Conservation (phyloP, 1,284 basidiomycete species). For the Cryptococcus sp. region DNA sequence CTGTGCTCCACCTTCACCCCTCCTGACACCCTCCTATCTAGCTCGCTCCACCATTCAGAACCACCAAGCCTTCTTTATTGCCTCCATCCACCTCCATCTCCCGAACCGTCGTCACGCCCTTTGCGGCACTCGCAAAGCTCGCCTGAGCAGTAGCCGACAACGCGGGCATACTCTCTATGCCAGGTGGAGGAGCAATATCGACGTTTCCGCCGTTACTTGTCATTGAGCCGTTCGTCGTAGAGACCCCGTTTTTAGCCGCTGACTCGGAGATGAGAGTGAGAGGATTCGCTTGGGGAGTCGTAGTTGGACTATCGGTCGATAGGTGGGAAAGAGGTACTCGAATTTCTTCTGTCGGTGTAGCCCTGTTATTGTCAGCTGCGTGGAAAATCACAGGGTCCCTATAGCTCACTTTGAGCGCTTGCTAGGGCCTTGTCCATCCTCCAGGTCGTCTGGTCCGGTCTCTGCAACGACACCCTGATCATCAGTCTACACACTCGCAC, state of each 20-base stretch:
- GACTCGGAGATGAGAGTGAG: neutral
- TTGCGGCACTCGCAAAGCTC: conserved; percentile 37
- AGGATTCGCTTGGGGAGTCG: neutral
- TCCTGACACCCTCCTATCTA: too few species aligned
- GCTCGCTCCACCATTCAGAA: conserved; percentile 6
- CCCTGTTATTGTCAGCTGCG: conserved; percentile 8
- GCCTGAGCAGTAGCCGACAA: conserved; percentile 31
- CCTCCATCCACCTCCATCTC: conserved; percentile 9
- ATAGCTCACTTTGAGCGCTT: conserved; percentile 38
- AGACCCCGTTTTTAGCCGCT: neutral
- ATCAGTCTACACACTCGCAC: conserved; percentile 6
- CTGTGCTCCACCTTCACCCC: too few species aligned
- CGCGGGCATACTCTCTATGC: conserved; percentile 31
- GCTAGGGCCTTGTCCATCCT: conserved; percentile 34
- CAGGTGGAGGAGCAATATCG: conserved; percentile 32
- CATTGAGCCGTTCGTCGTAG: conserved; percentile 1
- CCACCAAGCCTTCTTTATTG: conserved; percentile 14
- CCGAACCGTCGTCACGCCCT: conserved; percentile 30
- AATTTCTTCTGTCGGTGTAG: conserved; percentile 15
- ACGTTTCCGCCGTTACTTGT: neutral
- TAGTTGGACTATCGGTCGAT: neutral
- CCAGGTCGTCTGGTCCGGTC: conserved; percentile 25
- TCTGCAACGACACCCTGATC: conserved; percentile 9
- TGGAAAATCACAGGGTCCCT: neutral
- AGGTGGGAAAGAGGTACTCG: conserved; percentile 2